These are phyloP conservation scores for Hymenoscyphus albidus DNA, from an alignment of 2,329 filamentous ascomycete species.

Conservation along the genomic window DNA sequence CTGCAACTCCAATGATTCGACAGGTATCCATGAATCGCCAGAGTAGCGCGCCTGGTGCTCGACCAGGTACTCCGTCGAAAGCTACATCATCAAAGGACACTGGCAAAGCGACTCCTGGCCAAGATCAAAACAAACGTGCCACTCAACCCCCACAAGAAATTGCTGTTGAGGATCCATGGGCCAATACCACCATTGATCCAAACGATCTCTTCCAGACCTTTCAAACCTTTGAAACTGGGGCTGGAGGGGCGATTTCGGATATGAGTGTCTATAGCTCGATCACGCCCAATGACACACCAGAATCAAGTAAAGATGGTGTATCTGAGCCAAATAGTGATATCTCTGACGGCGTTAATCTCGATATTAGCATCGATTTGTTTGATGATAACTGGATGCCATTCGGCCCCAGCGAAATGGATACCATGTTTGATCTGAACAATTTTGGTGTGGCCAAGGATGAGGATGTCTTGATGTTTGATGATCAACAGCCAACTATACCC, in stretches of 20 bases:
- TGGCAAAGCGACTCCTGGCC: slow-evolving; percentile 20
- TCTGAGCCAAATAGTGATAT: slow-evolving; percentile 62
- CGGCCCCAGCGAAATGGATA: slow-evolving; percentile 39
- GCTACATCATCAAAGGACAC: slow-evolving; percentile 23
- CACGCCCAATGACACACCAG: slow-evolving; percentile 61
- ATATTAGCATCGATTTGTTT: slow-evolving; percentile 45
- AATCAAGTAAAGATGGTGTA: slow-evolving; percentile 57
- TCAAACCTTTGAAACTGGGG: slow-evolving; percentile 40
- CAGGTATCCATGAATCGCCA: slow-evolving; percentile 47
- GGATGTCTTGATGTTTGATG: slow-evolving; percentile 30
- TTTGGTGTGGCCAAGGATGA: slow-evolving; percentile 32
- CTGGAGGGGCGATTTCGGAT: slow-evolving; percentile 49
- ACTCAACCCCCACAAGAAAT: slow-evolving; percentile 29
- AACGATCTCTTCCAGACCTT: slow-evolving; percentile 46
- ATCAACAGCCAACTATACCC: slow-evolving; percentile 26
- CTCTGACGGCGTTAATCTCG: slow-evolving; percentile 50
- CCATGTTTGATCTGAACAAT: slow-evolving; percentile 43
- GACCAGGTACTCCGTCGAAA: slow-evolving; percentile 30
- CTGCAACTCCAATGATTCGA: slow-evolving; percentile 48
- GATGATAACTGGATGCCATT: slow-evolving; percentile 45
- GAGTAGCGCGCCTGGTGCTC: slow-evolving; percentile 43
- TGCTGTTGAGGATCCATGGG: slow-evolving; percentile 35
- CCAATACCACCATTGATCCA: slow-evolving; percentile 49
- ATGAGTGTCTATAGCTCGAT: slow-evolving; percentile 51
- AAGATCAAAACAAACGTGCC: slow-evolving; percentile 28